Conservation (phyloP, 257 asterid species). For the Solanum chiquidenum region DNA sequence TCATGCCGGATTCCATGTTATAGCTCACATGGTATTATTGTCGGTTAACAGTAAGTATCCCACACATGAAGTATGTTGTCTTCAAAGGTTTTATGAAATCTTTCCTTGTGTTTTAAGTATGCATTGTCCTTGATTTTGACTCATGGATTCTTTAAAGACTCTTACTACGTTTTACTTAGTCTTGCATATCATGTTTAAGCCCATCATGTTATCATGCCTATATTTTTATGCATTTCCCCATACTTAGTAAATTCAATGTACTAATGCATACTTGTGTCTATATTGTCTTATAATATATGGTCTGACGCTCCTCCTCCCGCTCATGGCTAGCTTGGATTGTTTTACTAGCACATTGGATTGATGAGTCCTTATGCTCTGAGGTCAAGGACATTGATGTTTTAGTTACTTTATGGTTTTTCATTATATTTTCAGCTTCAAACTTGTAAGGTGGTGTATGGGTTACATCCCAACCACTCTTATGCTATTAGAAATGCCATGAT, state of each 20-base stretch:
- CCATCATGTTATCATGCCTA: neutral
- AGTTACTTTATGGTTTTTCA: too few species aligned
- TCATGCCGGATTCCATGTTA: neutral
- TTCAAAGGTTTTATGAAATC: neutral
- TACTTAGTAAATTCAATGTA: neutral
- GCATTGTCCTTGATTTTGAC: neutral
- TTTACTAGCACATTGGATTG: neutral
- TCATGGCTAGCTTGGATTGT: neutral
- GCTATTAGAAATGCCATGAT: neutral
- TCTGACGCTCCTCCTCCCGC: neutral
- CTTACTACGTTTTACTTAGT: neutral
- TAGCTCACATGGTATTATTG: neutral
- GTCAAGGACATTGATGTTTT: neutral
- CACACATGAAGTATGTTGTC: neutral
- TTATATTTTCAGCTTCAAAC: too few species aligned
- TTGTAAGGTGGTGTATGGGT: neutral
- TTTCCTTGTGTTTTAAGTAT: neutral
- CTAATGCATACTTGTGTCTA: neutral
- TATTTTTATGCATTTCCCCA: neutral
- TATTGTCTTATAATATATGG: too few species aligned
- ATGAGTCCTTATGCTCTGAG: neutral
- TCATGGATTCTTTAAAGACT: neutral
- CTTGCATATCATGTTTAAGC: neutral
- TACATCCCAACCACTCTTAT: neutral
- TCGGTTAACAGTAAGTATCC: neutral